phyloP scores from a whole-genome alignment of 768 basidiomycete genomes.

The Suillus hirtellus region DNA sequence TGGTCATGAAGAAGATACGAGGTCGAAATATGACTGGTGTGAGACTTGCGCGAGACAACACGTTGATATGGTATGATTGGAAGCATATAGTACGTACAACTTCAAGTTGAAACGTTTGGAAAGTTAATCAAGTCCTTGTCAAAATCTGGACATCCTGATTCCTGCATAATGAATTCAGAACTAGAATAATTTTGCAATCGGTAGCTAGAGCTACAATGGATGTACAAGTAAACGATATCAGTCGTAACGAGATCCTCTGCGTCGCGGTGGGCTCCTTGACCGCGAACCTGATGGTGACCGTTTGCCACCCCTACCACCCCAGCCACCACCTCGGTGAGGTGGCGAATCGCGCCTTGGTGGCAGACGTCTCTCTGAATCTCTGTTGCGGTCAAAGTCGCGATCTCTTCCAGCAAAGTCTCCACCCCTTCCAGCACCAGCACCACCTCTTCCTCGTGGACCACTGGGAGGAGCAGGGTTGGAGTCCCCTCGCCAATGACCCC shows the following conservation, averaged over 20 bases:
- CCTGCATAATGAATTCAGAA: background rate
- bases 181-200: background rate
- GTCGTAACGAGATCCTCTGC: conserved; percentile 35
- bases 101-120: background rate
- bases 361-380: conserved; percentile 50
- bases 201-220: background rate
- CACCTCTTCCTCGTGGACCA: conserved; percentile 42
- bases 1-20: background rate
- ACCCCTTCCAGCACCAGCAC: conserved; percentile 25
- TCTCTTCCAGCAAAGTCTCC: conserved; percentile 37
- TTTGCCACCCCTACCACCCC: conserved; percentile 45
- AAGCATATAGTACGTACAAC: background rate
- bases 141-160: background rate
- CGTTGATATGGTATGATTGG: background rate
- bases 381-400: conserved; percentile 37
- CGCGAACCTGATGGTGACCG: conserved; percentile 38
- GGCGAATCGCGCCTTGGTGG: conserved; percentile 48
- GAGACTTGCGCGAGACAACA: background rate
- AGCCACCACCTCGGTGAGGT: conserved; percentile 44
- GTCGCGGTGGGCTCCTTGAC: conserved; percentile 44
- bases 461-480: conserved; percentile 50
- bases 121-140: too few species aligned
- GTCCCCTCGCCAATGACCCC: conserved; percentile 76
- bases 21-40: background rate
- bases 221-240: conserved; percentile 17